Base-by-base conservation (phyloP, 2,329 filamentous ascomycete genomes). In the Zymoseptoria pseudotritici region DNA sequence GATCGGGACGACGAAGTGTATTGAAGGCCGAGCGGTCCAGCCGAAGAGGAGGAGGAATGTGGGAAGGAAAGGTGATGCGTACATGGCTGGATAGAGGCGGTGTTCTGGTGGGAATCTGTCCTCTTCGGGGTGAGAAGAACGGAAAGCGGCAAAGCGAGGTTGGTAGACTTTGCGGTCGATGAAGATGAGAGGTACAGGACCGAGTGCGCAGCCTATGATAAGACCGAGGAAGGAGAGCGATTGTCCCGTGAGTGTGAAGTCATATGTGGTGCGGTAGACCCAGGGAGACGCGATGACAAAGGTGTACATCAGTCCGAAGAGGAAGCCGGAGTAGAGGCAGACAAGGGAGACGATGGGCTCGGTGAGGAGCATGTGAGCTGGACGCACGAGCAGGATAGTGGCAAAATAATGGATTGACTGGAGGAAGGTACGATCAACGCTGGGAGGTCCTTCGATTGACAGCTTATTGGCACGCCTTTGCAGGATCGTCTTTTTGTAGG, bases 1-100 rank as follows among this genome's bases (percentile, higher is more conserved):
- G 1, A 75, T 73, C 1, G 70, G 69, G n/a, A 73, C 71, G 22
- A 76, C 74, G 75, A 74, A 77, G 63, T 76, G 75, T 17, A 77
- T 66, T 2, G 53, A 22, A 0, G 66, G 56, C 4, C 68, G 58
- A 1, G 63, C 61, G 0, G 71, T 72, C 72, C 71, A 74, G 17
- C 66, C 71, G 57, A 74, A 76, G 50, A 71, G 64, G 65, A 76
- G 74, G 1, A 75, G 61, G 0, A 69, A 70, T 1, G 66, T 63
- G 2, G 74, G 73, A 8, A 73, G 63, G 21, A 71, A 56, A 19
- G 71, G 58, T 7, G 67, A 66, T 2, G 64, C 69, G 53, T 70
- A 63, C 42, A 76, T 65, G 5, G 73, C 73, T 8, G 71, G 70
- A 50, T 70, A 68, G 1, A 76, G 65, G 8, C 72, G 61, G 17